A percentile compares a stretch with the other conserved stretches of the same genome.
These are phyloP conservation scores for Linnemannia zychae DNA, from an alignment of 192 early-diverging fungal species.

Conservation along the genomic window DNA sequence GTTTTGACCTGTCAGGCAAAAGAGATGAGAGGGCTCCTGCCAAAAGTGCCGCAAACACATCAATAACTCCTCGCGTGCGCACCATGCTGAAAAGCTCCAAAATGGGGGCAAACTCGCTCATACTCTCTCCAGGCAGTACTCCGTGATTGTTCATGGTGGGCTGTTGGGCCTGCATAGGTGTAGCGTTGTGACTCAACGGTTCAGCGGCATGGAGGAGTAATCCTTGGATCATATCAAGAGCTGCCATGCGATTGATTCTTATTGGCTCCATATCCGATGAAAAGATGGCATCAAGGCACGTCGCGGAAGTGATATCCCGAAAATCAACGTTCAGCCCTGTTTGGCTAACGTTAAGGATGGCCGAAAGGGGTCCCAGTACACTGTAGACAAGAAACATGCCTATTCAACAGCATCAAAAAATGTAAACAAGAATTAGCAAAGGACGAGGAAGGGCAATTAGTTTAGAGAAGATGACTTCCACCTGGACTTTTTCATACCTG, in stretches of 20 bases:
- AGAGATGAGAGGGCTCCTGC: slow-evolving; percentile 41
- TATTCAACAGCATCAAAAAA: background rate
- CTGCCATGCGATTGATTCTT: slow-evolving; percentile 28
- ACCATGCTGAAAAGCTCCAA: slow-evolving; percentile 30
- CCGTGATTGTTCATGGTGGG: background rate
- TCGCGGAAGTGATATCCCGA: slow-evolving; percentile 25
- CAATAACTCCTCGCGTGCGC: slow-evolving; percentile 39
- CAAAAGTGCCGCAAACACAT: slow-evolving; percentile 46
- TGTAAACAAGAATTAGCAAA: background rate
- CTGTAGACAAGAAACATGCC: slow-evolving; percentile 46
- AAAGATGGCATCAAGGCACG: slow-evolving; percentile 35
- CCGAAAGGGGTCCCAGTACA: slow-evolving; percentile 36
- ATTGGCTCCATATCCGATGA: slow-evolving; percentile 36
- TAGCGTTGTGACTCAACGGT: background rate
- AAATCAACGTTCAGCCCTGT: slow-evolving; percentile 26
- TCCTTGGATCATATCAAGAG: slow-evolving; percentile 49
- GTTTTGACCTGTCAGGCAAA: slow-evolving; percentile 29
- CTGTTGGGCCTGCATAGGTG: slow-evolving; percentile 2
- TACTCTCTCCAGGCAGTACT: background rate
- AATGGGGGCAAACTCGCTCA: slow-evolving; percentile 29
- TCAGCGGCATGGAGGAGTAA: slow-evolving; percentile 16
- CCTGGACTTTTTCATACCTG: slow-evolving; percentile 9
- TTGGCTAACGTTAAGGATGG: slow-evolving; percentile 20
- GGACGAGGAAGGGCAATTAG: background rate
- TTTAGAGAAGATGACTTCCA: background rate